Evolutionary conservation across 2,329 filamentous ascomycete species (phyloP), one percentile per base, ranked within the genome.

Genomic region (Cercospora citrullina): DNA sequence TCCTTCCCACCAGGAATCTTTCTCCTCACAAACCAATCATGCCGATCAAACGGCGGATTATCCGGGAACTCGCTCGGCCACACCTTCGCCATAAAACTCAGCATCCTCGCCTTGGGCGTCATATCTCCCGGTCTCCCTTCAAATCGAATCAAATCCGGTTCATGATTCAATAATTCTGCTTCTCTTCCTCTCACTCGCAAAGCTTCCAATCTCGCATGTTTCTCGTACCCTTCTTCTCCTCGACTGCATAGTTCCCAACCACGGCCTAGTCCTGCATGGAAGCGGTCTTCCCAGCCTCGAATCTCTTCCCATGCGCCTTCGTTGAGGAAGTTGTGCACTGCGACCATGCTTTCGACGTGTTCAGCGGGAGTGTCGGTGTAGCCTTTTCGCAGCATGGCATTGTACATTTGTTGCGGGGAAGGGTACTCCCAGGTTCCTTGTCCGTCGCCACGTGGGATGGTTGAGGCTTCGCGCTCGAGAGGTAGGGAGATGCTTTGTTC

Each of bases 371-470:
- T 98, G 78, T 98, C 94, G 0, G 91, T 93, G 81, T 97, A 95
- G 67, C 95, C 95, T 81, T 99, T 99, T 71, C 95, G 90, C 69
- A 98, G 83, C 81, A 99, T 90, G 7, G 95, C 95, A 77, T 99
- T 98, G 85, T 98, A 99, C 95, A 99, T 99, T 81, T 99, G 95
- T 82, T 99, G 95, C 0, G 95, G 94, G 0, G 93, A 97, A 0
- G 95, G 95, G 78, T 99, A 99, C 80, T 98, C 95, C 95, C 95
- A 99, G 76, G 92, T 96, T 63, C 89, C 86, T 59, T 88, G 86
- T 68, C 81, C 82, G 74, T 91, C 89, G 75, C 91, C 92, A 73
- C 91, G 91, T n/a, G 95, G 95, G 74, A 99, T 99, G 0, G 94
- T 93, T 0, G 92, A 96, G 31, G 87, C 82, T 80, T 97, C 93